A percentile compares a stretch with the other conserved stretches of the same genome.
Conservation (phyloP, 2,329 filamentous ascomycete genomes). For the Westerdykella aurantiaca region DNA sequence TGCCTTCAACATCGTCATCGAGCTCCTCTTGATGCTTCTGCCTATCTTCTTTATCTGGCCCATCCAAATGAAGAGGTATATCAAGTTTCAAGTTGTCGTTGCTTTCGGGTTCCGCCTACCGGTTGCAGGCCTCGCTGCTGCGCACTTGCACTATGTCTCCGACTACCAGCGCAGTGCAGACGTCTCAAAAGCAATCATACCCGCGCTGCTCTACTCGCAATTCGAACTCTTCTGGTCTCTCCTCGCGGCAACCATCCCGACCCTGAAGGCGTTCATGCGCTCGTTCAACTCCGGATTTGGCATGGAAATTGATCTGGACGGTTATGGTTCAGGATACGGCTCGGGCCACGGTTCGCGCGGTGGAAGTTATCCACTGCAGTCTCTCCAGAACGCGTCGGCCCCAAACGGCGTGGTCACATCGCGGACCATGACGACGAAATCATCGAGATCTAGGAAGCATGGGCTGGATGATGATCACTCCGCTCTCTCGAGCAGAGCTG, state of each 20-base stretch:
- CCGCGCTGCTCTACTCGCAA: slow-evolving; percentile 20
- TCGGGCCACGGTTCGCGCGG: not conserved
- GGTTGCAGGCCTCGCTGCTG: slow-evolving; percentile 2
- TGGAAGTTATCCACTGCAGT: slow-evolving; percentile 1
- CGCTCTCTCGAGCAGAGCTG: not conserved
- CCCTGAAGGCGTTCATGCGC: slow-evolving; percentile 21
- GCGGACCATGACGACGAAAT: not conserved
- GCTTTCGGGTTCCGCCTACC: slow-evolving; percentile 21
- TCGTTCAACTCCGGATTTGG: slow-evolving; percentile 9
- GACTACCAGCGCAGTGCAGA: slow-evolving; percentile 10
- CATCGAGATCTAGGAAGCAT: not conserved
- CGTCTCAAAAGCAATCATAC: slow-evolving; percentile 3
- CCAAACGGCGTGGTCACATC: not conserved
- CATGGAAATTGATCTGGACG: slow-evolving; percentile 7
- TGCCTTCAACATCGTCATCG: slow-evolving; percentile 17
- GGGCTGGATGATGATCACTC: not conserved
- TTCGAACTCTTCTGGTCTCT: slow-evolving; percentile 22
- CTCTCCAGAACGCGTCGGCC: not conserved
- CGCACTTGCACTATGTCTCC: slow-evolving; percentile 13
- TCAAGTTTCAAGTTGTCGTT: slow-evolving; percentile 21
- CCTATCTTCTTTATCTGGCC: slow-evolving; percentile 17
- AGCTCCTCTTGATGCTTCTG: slow-evolving; percentile 16
- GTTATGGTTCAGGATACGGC: slow-evolving; percentile 1
- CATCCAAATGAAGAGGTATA: slow-evolving; percentile 20
- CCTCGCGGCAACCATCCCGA: slow-evolving; percentile 23